Evolutionary conservation across 306 rosid species (phyloP), one percentile per base, ranked within the genome.

Genomic region (Ammopiptanthus mongolicus): DNA sequence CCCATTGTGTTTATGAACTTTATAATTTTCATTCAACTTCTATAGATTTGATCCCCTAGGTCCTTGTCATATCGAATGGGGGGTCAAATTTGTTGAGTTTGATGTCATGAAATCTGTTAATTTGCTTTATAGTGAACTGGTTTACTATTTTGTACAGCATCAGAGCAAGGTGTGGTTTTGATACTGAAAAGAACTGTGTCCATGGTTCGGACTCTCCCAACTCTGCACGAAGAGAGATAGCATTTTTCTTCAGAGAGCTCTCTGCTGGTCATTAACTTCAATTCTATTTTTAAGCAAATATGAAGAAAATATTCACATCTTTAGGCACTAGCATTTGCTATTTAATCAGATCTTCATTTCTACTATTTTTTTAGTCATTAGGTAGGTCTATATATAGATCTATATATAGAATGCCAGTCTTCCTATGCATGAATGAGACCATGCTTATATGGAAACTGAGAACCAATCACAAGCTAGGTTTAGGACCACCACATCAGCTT

Each of bases 121-220:
- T 80, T 55, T 66, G 63, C 59, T 85, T 58, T 52, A 10, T 57
- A 21, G 23, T 61, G 69, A 75, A 72, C 51, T 33, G 9, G 72
- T 58, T 63, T 33, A 19, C 58, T 78, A 62, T 74, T 46, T 53
- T 79, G 72, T 70, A 64, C 91, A 94, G 97, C 78, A 82, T 94
- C 61, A 82, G 97, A 80, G 94, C 97, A 71, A 86, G 83, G 85
- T 94, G 87, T 75, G 98, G 97, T 44, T 71, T 61, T 59, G 82
- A 88, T 82, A 64, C 79, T 1, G 79, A 89, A 81, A 91, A 80
- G 71, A 93, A 93, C 44, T 87, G 98, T 74, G 91, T 93, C 57
- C 98, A 91, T 67, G 98, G 98, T 60, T 93, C 97, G 8, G 97
- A 93, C 81, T 94, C 97, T 81, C 64, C 79, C 52, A 75, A 71